These are phyloP conservation scores for Gaultheria prostrata DNA, from an alignment of 148 eudicot species.

Conservation along the genomic window DNA sequence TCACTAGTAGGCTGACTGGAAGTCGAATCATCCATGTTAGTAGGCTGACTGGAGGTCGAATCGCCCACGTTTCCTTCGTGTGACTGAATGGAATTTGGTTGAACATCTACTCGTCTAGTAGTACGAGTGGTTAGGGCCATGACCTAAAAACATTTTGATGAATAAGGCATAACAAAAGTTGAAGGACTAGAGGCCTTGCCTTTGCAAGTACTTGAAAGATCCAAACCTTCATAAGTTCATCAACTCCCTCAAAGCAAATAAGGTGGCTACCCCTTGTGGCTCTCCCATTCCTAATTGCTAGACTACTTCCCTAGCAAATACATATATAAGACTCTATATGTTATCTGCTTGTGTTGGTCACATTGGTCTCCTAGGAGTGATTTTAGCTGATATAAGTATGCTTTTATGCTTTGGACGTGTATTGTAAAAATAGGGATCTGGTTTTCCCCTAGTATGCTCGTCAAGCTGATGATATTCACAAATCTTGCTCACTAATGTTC, in stretches of 20 bases:
- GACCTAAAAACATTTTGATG: too few species aligned
- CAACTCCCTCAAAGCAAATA: conserved; percentile 39
- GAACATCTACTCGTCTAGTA: too few species aligned
- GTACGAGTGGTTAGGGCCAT: too few species aligned
- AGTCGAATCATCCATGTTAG: too few species aligned
- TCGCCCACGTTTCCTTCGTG: too few species aligned
- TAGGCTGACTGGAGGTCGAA: too few species aligned
- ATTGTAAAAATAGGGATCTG: neutral
- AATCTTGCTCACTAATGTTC: neutral
- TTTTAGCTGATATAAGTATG: neutral
- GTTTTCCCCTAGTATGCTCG: neutral
- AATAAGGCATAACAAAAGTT: too few species aligned
- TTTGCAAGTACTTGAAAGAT: conserved; percentile 40
- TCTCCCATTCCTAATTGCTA: conserved; percentile 35
- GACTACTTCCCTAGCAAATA: neutral
- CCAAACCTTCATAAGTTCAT: conserved; percentile 37
- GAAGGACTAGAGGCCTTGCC: conserved; percentile 43
- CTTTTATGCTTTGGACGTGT: neutral
- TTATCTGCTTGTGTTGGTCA: neutral
- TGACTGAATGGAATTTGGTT: too few species aligned
- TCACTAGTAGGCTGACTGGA: too few species aligned
- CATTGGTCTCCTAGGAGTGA: neutral
- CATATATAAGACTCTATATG: neutral
- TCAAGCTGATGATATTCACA: neutral
- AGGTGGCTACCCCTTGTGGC: conserved; percentile 38